Base-by-base conservation (phyloP, 495 filamentous ascomycete genomes). In the Neurospora sp. region DNA sequence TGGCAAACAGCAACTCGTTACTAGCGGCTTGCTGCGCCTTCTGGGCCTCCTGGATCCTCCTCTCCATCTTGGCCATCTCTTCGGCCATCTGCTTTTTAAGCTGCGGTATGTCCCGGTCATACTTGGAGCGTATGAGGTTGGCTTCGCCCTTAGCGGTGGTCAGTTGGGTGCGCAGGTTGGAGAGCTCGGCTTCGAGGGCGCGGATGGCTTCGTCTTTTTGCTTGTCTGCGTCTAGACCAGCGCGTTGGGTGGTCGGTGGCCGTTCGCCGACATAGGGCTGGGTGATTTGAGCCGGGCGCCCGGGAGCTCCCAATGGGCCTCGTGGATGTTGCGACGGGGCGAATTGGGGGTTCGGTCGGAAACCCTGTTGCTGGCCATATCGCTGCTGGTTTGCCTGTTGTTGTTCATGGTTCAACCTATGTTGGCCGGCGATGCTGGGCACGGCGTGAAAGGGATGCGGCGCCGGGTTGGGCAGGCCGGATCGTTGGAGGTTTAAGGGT, bases 1-100 rank as follows among this genome's bases (percentile, higher is more conserved):
- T 83, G 40, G 84, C 81, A 73, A 89, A 89, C 61, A 87, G 82
- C 37, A 87, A 82, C 71, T 88, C 87, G 1, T 84, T 86, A 31
- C 81, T 74, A 35, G 82, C 83, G 6, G 78, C 83, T 35, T 84
- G 80, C 69, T 86, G 82, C 0, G 84, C 83, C 0, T 83, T 81
- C n/a, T 80, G 73, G 0, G 85, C 84, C 16, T 81, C 82, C 66
- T 88, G 84, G 22, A 84, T 76, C 0, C 80, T 77, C 7, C 80
- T 80, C 73, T 87, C 83, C 66, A 87, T 82, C 66, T 84, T 83
- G 0, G 84, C 80, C 2, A 84, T 22, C 69, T 84, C 81, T 37
- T 88, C 87, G 6, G 82, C 83, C 53, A 79, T 81, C 68, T 83
- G 79, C 68, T 83, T 83, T 72, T 80, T 84, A 31, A 88, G 73